Evolutionary conservation across 2,329 filamentous ascomycete genomes (phyloP), one percentile per base, ranked within the genome.

Genomic region (Aspergillus ustus): DNA sequence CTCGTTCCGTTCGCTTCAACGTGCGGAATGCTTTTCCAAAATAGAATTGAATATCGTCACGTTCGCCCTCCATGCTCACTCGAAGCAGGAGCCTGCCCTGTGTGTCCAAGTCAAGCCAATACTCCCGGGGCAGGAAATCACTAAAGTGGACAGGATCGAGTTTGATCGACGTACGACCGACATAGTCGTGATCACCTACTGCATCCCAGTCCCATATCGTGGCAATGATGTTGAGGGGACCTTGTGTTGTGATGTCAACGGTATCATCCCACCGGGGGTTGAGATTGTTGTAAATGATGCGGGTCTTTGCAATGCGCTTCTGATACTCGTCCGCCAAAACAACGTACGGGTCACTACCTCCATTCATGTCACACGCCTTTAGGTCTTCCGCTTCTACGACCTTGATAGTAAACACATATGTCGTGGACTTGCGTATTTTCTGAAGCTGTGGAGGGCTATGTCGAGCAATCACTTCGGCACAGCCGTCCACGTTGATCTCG

Each of bases 131-230:
- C 68, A 98, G 83, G 74, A 96, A 99, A 76, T 99, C 95, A 69
- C 92, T 90, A 78, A 99, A 99, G 79, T 97, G 93, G 44, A 92
- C 85, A n/a, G 95, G 95, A 70, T 99, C 95, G n/a, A 99, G 83
- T 78, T 99, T 99, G 66, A 99, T 84, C 20, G 93, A 96, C n/a
- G 95, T 98, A 64, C 95, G 88, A 28, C 95, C 95, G 40, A 98
- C 92, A 74, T 96, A 98, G 73, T 99, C 95, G 73, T 99, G 95
- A 73, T 98, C 95, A 57, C 95, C 95, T 70, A 99, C 89, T 15
- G 92, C 93, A 79, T 99, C 95, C 84, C 95, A 96, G 78, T 99
- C 95, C 95, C 95, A 99, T 46, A 98, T 91, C 0, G 95, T 99
- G 34, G 94, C 93, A 72, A 98, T 96, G 67, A 99, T 88, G 70